Evolutionary conservation across 23 red algal genomes (phyloP).

Genomic region (Gracilaria caudata): DNA sequence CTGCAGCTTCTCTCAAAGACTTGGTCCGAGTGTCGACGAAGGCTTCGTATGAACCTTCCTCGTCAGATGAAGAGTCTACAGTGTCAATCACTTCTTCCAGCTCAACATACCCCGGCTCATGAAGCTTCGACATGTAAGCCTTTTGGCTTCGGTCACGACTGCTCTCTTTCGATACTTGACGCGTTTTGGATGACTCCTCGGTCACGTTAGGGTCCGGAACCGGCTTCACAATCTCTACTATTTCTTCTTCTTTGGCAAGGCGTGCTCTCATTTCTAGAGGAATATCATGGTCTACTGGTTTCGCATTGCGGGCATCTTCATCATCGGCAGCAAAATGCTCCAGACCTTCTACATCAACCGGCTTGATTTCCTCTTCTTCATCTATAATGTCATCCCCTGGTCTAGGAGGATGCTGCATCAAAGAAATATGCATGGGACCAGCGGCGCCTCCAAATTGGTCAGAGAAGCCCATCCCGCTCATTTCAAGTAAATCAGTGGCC

Average conservation of each 20-base stretch:
- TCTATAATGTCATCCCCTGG: constrained; percentile 24
- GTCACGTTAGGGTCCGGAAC: neutral
- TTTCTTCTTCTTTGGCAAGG: constrained; percentile 35
- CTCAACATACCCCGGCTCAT: neutral
- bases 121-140: constrained; percentile 32
- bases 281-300: constrained; percentile 62
- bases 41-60: constrained; percentile 60
- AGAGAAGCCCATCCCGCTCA: constrained; percentile 47
- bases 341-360: constrained; percentile 65
- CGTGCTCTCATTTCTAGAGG: constrained; percentile 46
- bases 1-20: constrained; percentile 1
- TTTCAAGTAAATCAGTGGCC: constrained; percentile 62
- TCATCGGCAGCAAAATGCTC: constrained; percentile 71
- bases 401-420: constrained; percentile 42
- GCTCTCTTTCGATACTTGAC: constrained; percentile 4
- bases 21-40: constrained; percentile 40
- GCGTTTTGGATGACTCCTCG: neutral
- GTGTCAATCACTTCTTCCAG: constrained; percentile 39
- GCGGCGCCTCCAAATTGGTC: constrained; percentile 30
- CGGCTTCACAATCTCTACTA: constrained; percentile 5
- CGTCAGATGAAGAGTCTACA: constrained; percentile 56
- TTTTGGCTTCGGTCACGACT: constrained; percentile 32
- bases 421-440: constrained; percentile 12
- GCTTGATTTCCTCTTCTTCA: constrained; percentile 68
- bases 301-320: constrained; percentile 59